These are phyloP conservation scores for Pythium aristosporum DNA, from an alignment of 352 stramenopile species.

Conservation along the genomic window DNA sequence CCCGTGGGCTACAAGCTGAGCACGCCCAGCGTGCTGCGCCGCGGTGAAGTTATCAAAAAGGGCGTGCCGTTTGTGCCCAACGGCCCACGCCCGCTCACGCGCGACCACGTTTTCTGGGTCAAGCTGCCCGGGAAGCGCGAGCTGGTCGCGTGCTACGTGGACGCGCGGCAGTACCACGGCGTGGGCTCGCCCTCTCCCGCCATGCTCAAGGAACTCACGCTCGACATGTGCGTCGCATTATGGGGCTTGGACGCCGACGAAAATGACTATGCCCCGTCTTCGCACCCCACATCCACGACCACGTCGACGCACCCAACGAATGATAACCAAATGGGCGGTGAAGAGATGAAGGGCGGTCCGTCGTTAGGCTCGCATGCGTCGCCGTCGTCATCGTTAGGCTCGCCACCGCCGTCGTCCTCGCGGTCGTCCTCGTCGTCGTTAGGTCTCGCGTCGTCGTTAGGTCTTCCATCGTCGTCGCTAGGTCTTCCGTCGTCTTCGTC, in stretches of 20 bases:
- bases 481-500: neutral
- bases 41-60: constrained; percentile 86
- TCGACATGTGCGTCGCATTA: constrained; percentile 86
- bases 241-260: constrained; percentile 75
- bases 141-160: constrained; percentile 69
- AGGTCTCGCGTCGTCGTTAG: neutral
- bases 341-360: constrained; percentile 29
- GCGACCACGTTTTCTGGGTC: constrained; percentile 82
- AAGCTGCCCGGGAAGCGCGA: constrained; percentile 59
- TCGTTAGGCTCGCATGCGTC: neutral
- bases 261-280: constrained; percentile 30
- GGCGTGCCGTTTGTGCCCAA: constrained; percentile 51
- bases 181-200: constrained; percentile 6
- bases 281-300: constrained; percentile 19
- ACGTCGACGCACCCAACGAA: neutral
- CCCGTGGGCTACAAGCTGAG: constrained; percentile 94
- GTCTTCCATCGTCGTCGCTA: neutral
- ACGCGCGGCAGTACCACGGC: constrained; percentile 19
- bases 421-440: constrained; percentile 5
- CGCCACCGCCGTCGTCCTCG: neutral
- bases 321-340: constrained; percentile 5
- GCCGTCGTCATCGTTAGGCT: neutral
- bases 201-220: constrained; percentile 63
- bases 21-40: constrained; percentile 61
- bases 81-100: constrained; percentile 46